These are phyloP conservation scores for Cerrena zonata DNA, from an alignment of 1,284 basidiomycete species.

Conservation along the genomic window DNA sequence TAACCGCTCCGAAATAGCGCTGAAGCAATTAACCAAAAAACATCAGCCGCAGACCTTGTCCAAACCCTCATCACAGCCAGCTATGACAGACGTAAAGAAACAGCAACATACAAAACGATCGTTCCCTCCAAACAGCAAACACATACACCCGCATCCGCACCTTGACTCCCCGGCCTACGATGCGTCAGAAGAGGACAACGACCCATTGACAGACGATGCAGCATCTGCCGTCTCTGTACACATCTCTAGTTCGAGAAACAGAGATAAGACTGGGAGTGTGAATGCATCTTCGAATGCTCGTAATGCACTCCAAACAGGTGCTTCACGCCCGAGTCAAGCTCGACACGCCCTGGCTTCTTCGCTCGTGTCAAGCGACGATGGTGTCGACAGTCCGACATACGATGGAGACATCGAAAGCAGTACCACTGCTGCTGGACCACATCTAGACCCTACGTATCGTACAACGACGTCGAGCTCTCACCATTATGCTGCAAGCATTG, in stretches of 20 bases:
- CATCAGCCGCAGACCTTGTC: neutral
- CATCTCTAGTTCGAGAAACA: slow-evolving; percentile 26
- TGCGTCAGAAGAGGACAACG: slow-evolving; percentile 79
- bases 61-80: neutral
- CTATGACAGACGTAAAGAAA: slow-evolving; percentile 24
- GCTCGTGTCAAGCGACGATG: slow-evolving; percentile 62
- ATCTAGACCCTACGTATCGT: slow-evolving; percentile 12
- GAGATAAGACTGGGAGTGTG: slow-evolving; percentile 4
- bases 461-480: slow-evolving; percentile 10
- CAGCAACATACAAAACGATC: slow-evolving; percentile 60
- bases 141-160: slow-evolving; percentile 31
- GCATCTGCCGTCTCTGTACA: slow-evolving; percentile 45
- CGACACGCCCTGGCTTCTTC: slow-evolving; percentile 50
- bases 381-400: slow-evolving; percentile 79
- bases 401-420: slow-evolving; percentile 85
- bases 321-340: neutral
- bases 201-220: slow-evolving; percentile 70
- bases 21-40: neutral
- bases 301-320: slow-evolving; percentile 7
- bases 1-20: neutral
- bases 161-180: slow-evolving; percentile 73
- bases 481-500: slow-evolving; percentile 11
- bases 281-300: slow-evolving; percentile 24
- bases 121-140: slow-evolving; percentile 37
- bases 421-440: slow-evolving; percentile 48